A percentile compares a stretch with the other conserved stretches of the same genome.
phyloP scores from a whole-genome alignment of 768 basidiomycete species.

The Lactifluus volemus region DNA sequence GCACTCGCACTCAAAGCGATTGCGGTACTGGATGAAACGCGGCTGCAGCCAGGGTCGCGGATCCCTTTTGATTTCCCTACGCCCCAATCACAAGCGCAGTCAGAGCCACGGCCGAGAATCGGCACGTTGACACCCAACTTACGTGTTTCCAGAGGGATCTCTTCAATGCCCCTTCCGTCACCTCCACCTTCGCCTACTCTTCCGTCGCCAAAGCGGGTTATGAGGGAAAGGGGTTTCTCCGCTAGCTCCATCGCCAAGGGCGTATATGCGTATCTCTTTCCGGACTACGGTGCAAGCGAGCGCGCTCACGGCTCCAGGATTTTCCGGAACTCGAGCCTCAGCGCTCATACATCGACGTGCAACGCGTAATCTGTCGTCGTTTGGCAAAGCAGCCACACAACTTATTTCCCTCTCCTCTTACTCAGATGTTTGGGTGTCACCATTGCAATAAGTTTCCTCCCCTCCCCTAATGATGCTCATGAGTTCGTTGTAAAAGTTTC shows the following conservation, averaged over 20 bases:
- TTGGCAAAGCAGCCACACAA: no score
- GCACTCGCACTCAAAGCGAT: constrained; percentile 47
- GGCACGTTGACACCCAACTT: no score
- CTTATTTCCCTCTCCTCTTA: no score
- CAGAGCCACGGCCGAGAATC: neutral
- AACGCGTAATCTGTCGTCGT: neutral
- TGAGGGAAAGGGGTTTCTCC: neutral
- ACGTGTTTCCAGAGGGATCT: neutral
- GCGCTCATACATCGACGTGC: neutral
- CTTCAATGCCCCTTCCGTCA: neutral
- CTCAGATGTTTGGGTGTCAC: no score
- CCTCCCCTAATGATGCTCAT: no score
- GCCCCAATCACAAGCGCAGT: neutral
- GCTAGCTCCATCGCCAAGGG: neutral
- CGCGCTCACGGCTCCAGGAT: no score
- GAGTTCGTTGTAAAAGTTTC: no score
- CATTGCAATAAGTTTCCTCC: no score
- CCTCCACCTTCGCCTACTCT: neutral
- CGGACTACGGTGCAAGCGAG: neutral
- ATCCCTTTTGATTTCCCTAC: neutral
- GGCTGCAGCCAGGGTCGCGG: neutral
- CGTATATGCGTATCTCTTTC: constrained; percentile 4
- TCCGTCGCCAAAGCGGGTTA: neutral
- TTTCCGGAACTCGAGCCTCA: no score
- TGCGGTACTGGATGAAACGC: constrained; percentile 22